Evolutionary conservation across 805 yeast genomes (phyloP), one percentile per base, ranked within the genome.

Genomic region (Barnettozyma pratensis): DNA sequence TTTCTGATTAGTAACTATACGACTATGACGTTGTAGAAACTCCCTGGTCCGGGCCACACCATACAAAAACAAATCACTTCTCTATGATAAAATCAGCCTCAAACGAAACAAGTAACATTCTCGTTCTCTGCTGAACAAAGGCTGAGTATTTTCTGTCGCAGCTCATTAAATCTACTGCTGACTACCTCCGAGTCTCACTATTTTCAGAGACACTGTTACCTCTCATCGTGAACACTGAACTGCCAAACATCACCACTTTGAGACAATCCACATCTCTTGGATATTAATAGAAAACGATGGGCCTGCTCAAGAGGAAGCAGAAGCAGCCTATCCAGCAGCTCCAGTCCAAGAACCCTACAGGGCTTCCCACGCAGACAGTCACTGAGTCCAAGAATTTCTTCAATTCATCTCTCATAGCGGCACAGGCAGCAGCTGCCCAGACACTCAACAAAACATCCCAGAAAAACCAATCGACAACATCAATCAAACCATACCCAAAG

Each of bases 371-470:
- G 28, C 48, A 6, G 11, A 12, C 27, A 4, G 26, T 28, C 30
- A 8, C 36, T 29, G 36, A 40, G 27, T 7, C 36, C 8, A 6
- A 29, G 6, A 36, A 29, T 3, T 45, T 39, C 8, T 46, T 50
- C 1, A 38, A 31, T 38, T 45, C 54, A 8, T 57, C 61, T 3
- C 40, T 46, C 27, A 7, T 55, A 10, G 64, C 64, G n/a, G 61
- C 62, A 3, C 56, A 60, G 43, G 59, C 64, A 8, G 64, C 58
- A 12, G 64, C 58, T 9, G 48, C 53, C 1, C 34, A 40, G 12
- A 40, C 43, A 10, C 44, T 45, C 34, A 46, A 47, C 42, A 44
- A 44, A 12, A 38, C 44, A 26, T 27, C 9, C 39, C 5, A 39
- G 28, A 19, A 12, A 36, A 8, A 27, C 19, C 6, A 32, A 12